Evolutionary conservation across 2,329 filamentous ascomycete species (phyloP), one percentile per base, ranked within the genome.

Genomic region (Pseudocercospora cruenta): DNA sequence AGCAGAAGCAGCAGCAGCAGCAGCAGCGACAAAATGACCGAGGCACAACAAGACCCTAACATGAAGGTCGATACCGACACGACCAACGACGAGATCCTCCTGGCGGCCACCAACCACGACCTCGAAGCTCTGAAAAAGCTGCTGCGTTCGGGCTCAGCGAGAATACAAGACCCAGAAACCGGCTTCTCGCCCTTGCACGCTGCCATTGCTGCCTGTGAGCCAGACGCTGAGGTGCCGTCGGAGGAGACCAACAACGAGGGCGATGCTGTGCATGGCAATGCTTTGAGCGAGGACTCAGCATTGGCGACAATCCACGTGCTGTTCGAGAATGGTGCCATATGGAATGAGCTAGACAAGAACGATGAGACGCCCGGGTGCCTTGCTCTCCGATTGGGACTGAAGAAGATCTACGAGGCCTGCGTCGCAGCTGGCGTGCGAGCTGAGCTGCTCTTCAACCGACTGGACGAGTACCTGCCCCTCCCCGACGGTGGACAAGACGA

Each of bases 281-380:
- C 73, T 57, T 67, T 76, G 24, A 76, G 77, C 21, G 75, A 91
- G 33, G 86, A 89, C 55, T 86, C 86, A 45, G 91, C 89, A 2
- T 85, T 86, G 63, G 87, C 88, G 60, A 90, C 90, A 0, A 82
- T 97, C 4, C 86, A 87, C 71, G 87, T 95, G 75, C 84, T 98
- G 7, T 88, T 98, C 67, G 86, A 94, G 74, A 90, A 91, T 72
- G 95, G 95, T 33, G 95, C 93, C 10, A 97, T 98, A 72, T 99
- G 95, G 95, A 99, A 99, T 81, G 94, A 97, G 77, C 83, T 98
- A 63, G 93, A 98, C 78, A 81, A 84, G 71, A 90, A 92, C 72
- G 87, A 93, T 73, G 94, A 98, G 83, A 98, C 95, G 2, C 93
- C 95, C 0, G 95, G 93, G 7, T 98, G 94, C 77, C 82, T 97